Conservation (phyloP, 2,329 filamentous ascomycete species). For the Neofusicoccum sp. region DNA sequence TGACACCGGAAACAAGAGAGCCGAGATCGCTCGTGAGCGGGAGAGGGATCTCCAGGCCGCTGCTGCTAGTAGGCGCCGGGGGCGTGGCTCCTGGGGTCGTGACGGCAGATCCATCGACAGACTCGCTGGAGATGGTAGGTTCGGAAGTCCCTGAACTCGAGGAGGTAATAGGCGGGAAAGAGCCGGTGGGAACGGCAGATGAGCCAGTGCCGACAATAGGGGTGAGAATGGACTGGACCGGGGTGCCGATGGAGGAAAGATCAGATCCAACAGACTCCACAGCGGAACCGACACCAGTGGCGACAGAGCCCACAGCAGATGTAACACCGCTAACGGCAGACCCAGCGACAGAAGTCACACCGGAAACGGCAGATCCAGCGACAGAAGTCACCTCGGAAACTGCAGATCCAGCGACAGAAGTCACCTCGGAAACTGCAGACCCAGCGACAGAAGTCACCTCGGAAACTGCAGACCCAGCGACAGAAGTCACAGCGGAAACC, state of each 20-base stretch:
- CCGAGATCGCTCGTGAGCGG: constrained; percentile 13
- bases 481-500: too few relatives aligned
- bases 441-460: neutral
- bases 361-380: too few relatives aligned
- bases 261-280: neutral
- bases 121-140: neutral
- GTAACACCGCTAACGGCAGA: neutral
- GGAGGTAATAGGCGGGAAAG: constrained; percentile 3
- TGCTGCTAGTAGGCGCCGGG: constrained; percentile 4
- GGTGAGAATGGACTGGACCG: neutral
- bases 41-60: constrained; percentile 3
- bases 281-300: neutral
- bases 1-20: constrained; percentile 11
- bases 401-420: too few relatives aligned
- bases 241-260: neutral
- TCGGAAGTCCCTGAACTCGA: too few relatives aligned
- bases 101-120: neutral
- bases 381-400: neutral
- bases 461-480: too few relatives aligned
- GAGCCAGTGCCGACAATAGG: constrained; percentile 5
- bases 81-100: neutral
- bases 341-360: neutral
- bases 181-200: neutral
- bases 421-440: neutral
- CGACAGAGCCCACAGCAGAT: neutral